phyloP scores from a whole-genome alignment of 2,329 filamentous ascomycete species.

The Emmonsiellopsis sp. region DNA sequence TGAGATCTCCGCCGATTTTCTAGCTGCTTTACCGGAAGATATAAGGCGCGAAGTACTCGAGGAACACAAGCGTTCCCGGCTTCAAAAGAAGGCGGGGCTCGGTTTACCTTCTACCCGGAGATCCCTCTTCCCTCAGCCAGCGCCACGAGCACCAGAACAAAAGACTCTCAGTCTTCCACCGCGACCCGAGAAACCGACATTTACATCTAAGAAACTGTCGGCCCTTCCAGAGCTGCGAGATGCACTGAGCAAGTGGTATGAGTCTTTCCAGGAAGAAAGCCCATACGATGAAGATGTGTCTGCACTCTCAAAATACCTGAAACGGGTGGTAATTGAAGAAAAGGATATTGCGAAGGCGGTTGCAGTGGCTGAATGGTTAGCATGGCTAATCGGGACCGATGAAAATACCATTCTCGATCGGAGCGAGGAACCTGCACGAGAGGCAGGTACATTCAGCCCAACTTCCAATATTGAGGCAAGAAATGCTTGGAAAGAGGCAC shows the following conservation, averaged over 20 bases:
- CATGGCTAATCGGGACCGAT: slow-evolving; percentile 28
- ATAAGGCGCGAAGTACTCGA: slow-evolving; percentile 67
- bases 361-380: slow-evolving; percentile 57
- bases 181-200: slow-evolving; percentile 46
- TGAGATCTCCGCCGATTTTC: slow-evolving; percentile 58
- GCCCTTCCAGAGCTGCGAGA: slow-evolving; percentile 56
- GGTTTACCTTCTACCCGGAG: slow-evolving; percentile 22
- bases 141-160: slow-evolving; percentile 17
- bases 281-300: slow-evolving; percentile 71
- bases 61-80: slow-evolving; percentile 56
- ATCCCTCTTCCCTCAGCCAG: not conserved
- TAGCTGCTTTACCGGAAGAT: slow-evolving; percentile 74
- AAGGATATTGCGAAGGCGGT: slow-evolving; percentile 66
- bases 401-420: slow-evolving; percentile 11
- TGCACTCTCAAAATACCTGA: slow-evolving; percentile 64
- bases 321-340: slow-evolving; percentile 64
- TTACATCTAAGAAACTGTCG: slow-evolving; percentile 50
- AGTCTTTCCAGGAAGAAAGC: slow-evolving; percentile 59
- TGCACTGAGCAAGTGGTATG: slow-evolving; percentile 68
- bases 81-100: slow-evolving; percentile 48
- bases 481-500: slow-evolving; percentile 11
- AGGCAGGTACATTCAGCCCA: not conserved
- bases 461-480: not conserved
- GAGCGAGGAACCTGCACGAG: not conserved
- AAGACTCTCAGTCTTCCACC: slow-evolving; percentile 40